Conservation (phyloP, 148 eudicot species). For the Pouteria glomerata region DNA sequence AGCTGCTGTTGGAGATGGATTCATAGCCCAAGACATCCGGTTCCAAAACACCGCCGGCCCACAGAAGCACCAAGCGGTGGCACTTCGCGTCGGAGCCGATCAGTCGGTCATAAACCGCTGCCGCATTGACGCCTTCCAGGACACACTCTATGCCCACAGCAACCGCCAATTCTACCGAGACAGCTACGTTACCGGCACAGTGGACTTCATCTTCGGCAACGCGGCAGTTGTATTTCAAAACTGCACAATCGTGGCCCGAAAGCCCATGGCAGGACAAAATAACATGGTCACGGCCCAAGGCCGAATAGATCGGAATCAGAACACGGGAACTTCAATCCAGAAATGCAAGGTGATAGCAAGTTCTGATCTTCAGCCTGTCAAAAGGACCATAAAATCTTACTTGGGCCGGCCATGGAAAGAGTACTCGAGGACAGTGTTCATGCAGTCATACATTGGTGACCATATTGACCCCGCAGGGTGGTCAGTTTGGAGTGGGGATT, state of each 20-base stretch:
- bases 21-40: neutral
- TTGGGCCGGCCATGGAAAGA: constrained; percentile 7
- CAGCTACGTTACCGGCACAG: neutral
- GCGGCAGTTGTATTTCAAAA: neutral
- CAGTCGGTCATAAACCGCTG: neutral
- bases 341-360: neutral
- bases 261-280: neutral
- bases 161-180: neutral
- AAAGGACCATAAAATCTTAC: neutral
- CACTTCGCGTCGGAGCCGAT: neutral
- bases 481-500: neutral
- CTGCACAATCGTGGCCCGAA: neutral
- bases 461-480: neutral
- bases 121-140: constrained; percentile 5
- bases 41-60: neutral
- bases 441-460: neutral
- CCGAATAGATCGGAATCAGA: neutral
- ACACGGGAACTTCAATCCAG: neutral
- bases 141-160: neutral
- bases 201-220: constrained; percentile 7
- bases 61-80: neutral
- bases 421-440: neutral
- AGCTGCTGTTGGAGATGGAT: neutral
- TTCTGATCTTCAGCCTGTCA: neutral
- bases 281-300: neutral